phyloP scores from a whole-genome alignment of 257 asterid species.

The Primulina tabacum region DNA sequence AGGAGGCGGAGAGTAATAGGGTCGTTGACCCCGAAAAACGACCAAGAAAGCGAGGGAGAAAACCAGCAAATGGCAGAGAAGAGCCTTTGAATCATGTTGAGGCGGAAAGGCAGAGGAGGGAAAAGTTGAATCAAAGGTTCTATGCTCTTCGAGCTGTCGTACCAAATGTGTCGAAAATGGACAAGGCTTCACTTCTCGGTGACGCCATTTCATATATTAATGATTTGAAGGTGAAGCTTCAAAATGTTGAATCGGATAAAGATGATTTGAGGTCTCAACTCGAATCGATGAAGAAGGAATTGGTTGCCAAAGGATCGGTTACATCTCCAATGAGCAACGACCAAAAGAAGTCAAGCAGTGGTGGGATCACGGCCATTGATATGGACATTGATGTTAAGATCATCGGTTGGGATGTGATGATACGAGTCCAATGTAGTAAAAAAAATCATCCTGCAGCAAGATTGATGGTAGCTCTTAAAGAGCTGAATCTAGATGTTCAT shows the following conservation, averaged over 20 bases:
- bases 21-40: slow-evolving; percentile 44
- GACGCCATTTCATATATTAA: slow-evolving; percentile 49
- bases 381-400: slow-evolving; percentile 51
- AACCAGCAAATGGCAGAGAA: slow-evolving; percentile 52
- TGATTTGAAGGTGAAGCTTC: slow-evolving; percentile 45
- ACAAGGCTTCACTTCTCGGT: slow-evolving; percentile 55
- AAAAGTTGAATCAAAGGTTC: slow-evolving; percentile 53
- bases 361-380: slow-evolving; percentile 20
- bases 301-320: slow-evolving; percentile 26
- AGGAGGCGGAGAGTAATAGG: slow-evolving; percentile 41
- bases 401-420: slow-evolving; percentile 52
- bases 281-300: slow-evolving; percentile 40
- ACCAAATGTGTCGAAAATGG: slow-evolving; percentile 58
- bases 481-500: slow-evolving; percentile 46
- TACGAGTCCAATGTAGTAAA: slow-evolving; percentile 47
- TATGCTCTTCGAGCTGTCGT: slow-evolving; percentile 56
- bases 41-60: slow-evolving; percentile 53
- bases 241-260: slow-evolving; percentile 28
- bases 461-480: slow-evolving; percentile 48
- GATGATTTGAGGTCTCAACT: slow-evolving; percentile 38
- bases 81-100: slow-evolving; percentile 59
- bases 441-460: slow-evolving; percentile 59
- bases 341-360: slow-evolving; percentile 10
- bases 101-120: slow-evolving; percentile 58
- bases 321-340: slow-evolving; percentile 25